Base-by-base conservation (phyloP, 1,139 yeast genomes). In the Lipomyces yarrowii region DNA sequence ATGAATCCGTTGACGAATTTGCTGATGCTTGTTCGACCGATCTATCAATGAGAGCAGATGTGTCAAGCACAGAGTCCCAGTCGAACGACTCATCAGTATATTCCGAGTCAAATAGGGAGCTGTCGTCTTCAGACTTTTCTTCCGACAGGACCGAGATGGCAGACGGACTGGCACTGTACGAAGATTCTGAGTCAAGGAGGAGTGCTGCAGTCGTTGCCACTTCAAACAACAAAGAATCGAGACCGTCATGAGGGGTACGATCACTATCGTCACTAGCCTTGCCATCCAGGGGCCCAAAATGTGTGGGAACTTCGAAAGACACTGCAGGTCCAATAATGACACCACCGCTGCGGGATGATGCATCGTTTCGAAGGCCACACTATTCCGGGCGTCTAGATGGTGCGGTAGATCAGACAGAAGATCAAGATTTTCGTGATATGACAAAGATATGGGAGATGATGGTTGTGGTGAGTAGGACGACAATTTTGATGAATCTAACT, bases 271-370 rank as follows among this genome's bases (percentile, higher is more conserved):
- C 62, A 55, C 30, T 23, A 60, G 11, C 39, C 55, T 59, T 61
- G 23, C 60, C 62, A 57, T 59, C 69, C 58, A 61, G 65, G 61
- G 69, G 73, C 70, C 74, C 78, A 70, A 33, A 55, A 37, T n/a
- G 23, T 30, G 48, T 51, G 30, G 58, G 23, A 23, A 30, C 65
- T 57, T 75, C 76, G 72, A 75, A 77, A 75, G 82, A 79, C 82
- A 82, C 82, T 77, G 82, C 82, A 64, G 82, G 81, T 72, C 82
- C 70, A 69, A 62, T 67, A 66, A 62, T 62, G 70, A 67, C 80
- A 78, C 71, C 82, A 79, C 73, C 79, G 70, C 82, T 78, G 82
- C 82, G 74, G 82, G 79, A 78, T 79, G 82, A 77, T 79, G 82
- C 82, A 81, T 72, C 77, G 63, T 62, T 53, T 68, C 56, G 66